Percentiles rank a stretch among this genome's conserved stretches.
These are phyloP conservation scores for Jackrogersella multiformis DNA, from an alignment of 495 filamentous ascomycete species.

Conservation along the genomic window DNA sequence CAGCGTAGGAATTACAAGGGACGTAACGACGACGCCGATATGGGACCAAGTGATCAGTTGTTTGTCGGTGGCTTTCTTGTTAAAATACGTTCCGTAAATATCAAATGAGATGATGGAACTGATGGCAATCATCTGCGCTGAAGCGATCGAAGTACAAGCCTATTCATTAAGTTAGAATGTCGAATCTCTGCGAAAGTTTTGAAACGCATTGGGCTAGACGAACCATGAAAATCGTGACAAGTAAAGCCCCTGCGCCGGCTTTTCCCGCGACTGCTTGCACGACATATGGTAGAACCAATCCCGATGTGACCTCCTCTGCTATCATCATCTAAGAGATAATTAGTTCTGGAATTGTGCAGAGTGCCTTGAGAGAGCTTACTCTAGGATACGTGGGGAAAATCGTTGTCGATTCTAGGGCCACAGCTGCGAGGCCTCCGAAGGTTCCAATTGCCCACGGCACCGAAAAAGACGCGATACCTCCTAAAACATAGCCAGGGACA, in stretches of 20 bases:
- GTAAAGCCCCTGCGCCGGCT: constrained; percentile 2
- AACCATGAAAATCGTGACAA: constrained; percentile 12
- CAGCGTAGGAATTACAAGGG: constrained; percentile 3
- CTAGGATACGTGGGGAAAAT: constrained; percentile 11
- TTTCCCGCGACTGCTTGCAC: constrained; percentile 9
- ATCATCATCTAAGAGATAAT: constrained; percentile 1
- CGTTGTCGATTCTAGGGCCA: background rate
- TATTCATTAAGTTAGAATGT: background rate
- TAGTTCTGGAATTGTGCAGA: background rate
- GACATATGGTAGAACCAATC: background rate
- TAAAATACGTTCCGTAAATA: constrained; percentile 5
- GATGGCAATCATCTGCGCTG: constrained; percentile 7
- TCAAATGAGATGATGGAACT: constrained; percentile 10
- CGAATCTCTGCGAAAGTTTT: background rate
- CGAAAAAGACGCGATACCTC: constrained; percentile 1
- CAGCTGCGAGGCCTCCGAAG: constrained; percentile 6
- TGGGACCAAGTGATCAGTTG: constrained; percentile 8
- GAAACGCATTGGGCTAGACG: background rate
- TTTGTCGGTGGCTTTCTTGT: constrained; percentile 10
- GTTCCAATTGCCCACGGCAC: constrained; percentile 7
- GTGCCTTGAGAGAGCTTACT: background rate
- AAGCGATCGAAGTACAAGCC: constrained; percentile 7
- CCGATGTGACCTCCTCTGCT: background rate
- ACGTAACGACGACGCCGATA: background rate
- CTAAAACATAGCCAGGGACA: background rate